These are phyloP conservation scores for Clitopilus hobsonii DNA, from an alignment of 768 basidiomycete genomes.

Conservation along the genomic window DNA sequence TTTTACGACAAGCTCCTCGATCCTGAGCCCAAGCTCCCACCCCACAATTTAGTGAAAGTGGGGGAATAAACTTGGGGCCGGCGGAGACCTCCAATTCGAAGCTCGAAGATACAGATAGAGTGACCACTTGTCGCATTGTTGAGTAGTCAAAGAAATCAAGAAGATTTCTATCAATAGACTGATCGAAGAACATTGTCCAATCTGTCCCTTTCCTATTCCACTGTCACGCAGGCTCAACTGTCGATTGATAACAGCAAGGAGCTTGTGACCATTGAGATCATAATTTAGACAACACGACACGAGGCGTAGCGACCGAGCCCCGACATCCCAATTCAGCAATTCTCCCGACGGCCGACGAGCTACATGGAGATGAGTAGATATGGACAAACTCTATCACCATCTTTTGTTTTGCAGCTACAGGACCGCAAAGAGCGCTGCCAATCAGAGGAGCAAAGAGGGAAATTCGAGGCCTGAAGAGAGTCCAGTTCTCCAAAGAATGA, in stretches of 20 bases:
- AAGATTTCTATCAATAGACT: background rate
- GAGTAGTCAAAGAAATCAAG: background rate
- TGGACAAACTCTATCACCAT: no score
- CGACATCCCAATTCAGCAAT: background rate
- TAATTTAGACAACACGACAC: background rate
- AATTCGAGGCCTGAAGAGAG: no score
- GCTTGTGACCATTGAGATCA: background rate
- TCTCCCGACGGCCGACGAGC: background rate
- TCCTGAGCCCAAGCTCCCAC: no score
- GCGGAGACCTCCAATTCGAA: no score
- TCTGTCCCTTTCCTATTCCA: background rate
- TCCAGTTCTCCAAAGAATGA: no score
- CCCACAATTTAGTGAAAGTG: no score
- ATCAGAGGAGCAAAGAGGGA: no score
- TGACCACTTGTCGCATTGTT: background rate
- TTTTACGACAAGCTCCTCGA: no score
- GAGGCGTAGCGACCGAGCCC: background rate
- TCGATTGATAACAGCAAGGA: background rate
- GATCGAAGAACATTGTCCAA: background rate
- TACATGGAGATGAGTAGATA: background rate
- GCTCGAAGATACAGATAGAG: no score
- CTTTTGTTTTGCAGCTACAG: no score
- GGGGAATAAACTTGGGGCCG: no score
- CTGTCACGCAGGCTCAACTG: background rate
- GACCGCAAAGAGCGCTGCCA: no score